phyloP scores from a whole-genome alignment of 1,284 basidiomycete genomes.

The Moesziomyces sp. region DNA sequence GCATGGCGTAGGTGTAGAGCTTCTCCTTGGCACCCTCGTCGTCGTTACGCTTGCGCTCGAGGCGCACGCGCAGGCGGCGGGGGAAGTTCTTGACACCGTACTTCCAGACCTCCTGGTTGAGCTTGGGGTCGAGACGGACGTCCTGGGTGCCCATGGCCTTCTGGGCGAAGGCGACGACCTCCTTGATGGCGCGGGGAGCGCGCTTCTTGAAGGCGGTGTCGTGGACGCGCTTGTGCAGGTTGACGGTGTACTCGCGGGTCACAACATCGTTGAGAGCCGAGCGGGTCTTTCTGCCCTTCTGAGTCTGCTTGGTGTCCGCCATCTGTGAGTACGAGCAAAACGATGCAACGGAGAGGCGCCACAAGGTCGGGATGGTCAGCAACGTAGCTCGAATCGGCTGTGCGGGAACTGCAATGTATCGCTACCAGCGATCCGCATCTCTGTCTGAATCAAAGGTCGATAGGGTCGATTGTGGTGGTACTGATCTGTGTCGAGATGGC shows the following conservation, averaged over 20 bases:
- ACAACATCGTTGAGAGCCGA: slow-evolving; percentile 64
- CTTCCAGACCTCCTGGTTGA: slow-evolving; percentile 68
- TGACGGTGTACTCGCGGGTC: slow-evolving; percentile 66
- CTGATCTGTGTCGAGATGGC: neutral
- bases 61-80: slow-evolving; percentile 63
- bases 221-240: slow-evolving; percentile 67
- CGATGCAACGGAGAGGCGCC: neutral
- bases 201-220: slow-evolving; percentile 66
- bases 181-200: slow-evolving; percentile 66
- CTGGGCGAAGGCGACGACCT: slow-evolving; percentile 65
- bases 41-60: slow-evolving; percentile 68
- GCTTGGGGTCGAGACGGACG: slow-evolving; percentile 67
- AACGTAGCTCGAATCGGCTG: neutral
- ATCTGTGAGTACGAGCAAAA: slow-evolving; percentile 22
- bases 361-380: neutral
- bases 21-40: slow-evolving; percentile 68
- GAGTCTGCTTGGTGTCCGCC: slow-evolving; percentile 61
- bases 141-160: slow-evolving; percentile 68
- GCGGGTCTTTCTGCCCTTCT: slow-evolving; percentile 67
- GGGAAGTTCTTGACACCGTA: slow-evolving; percentile 67
- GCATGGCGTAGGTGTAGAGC: slow-evolving; percentile 67
- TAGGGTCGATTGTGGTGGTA: too few relatives aligned
- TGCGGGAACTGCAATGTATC: neutral
- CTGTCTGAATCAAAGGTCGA: too few relatives aligned
- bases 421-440: neutral